A percentile compares a stretch with the other conserved stretches of the same genome.
These are phyloP conservation scores for Citrus mangshanensis DNA, from an alignment of 345 rosid genomes.

Conservation along the genomic window DNA sequence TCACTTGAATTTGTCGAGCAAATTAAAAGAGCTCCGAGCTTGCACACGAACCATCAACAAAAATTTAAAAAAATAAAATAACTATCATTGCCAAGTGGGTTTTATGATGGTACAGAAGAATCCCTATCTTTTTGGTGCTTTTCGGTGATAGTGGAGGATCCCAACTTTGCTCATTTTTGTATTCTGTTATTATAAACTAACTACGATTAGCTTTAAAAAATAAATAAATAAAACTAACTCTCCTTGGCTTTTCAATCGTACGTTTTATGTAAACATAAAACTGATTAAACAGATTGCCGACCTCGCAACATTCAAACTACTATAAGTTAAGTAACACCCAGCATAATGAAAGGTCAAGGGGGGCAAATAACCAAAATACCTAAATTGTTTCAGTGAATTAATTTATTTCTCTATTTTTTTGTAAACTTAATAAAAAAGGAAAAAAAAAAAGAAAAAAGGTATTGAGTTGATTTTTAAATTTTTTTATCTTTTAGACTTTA, in stretches of 20 bases:
- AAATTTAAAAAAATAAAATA: constrained; percentile 3
- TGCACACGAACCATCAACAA: constrained; percentile 28
- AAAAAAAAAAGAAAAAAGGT: no score
- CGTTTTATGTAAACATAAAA: no score
- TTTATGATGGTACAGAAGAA: constrained; percentile 13
- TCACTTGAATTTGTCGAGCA: constrained; percentile 34
- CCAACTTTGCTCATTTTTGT: background rate
- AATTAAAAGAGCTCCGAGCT: constrained; percentile 1
- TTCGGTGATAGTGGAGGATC: constrained; percentile 18
- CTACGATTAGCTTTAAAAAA: no score
- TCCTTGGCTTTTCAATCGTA: background rate
- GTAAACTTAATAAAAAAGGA: no score
- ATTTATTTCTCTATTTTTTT: no score
- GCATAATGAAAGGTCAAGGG: constrained; percentile 29
- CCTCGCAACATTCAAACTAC: constrained; percentile 7
- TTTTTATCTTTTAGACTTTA: no score
- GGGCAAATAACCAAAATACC: no score
- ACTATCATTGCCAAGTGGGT: constrained; percentile 25
- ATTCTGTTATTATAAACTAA: no score
- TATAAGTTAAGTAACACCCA: constrained; percentile 7
- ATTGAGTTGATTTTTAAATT: no score
- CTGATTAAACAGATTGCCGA: constrained; percentile 4
- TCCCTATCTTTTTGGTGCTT: constrained; percentile 22
- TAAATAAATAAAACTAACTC: background rate
- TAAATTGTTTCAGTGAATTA: no score